Conservation (phyloP, 1,284 basidiomycete species). For the Leccinum brunneo-olivaceum region DNA sequence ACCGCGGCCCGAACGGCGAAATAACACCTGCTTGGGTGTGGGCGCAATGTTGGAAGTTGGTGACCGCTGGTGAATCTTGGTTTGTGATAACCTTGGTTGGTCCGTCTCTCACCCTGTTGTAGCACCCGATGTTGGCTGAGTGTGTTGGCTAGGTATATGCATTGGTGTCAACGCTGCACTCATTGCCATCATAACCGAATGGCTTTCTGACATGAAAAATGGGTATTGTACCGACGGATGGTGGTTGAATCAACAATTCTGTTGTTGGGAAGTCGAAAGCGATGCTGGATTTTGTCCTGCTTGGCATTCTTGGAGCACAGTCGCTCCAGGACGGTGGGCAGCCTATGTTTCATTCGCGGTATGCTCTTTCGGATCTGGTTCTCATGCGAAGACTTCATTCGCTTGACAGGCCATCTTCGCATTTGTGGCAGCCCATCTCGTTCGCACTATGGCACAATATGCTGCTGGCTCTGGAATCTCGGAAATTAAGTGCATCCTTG, state of each 20-base stretch:
- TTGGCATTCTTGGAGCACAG: slow-evolving; percentile 89
- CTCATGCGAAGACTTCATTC: slow-evolving; percentile 2
- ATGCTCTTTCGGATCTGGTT: slow-evolving; percentile 29
- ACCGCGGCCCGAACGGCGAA: slow-evolving; percentile 47
- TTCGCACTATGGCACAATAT: slow-evolving; percentile 85
- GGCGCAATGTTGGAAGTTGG: slow-evolving; percentile 53
- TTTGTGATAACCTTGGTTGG: slow-evolving; percentile 83
- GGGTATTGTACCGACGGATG: slow-evolving; percentile 95
- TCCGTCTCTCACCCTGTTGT: slow-evolving; percentile 36
- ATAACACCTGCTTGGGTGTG: slow-evolving; percentile 55
- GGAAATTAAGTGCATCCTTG: slow-evolving; percentile 98
- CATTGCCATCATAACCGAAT: slow-evolving; percentile 95
- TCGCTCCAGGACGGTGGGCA: slow-evolving; percentile 72
- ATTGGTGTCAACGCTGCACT: slow-evolving; percentile 93
- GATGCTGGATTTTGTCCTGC: slow-evolving; percentile 83
- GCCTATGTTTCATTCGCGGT: slow-evolving; percentile 89
- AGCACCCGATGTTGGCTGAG: slow-evolving; percentile 1
- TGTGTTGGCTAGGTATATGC: slow-evolving; percentile 58
- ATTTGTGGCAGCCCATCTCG: slow-evolving; percentile 82
- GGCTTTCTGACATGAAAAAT: slow-evolving; percentile 96
- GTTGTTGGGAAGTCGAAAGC: slow-evolving; percentile 92
- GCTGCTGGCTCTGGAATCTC: slow-evolving; percentile 98
- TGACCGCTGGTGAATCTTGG: slow-evolving; percentile 64
- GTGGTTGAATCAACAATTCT: slow-evolving; percentile 98
- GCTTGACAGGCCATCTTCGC: slow-evolving; percentile 63